Evolutionary conservation across 2,329 filamentous ascomycete genomes (phyloP).

Genomic region (Fusarium nodosum): DNA sequence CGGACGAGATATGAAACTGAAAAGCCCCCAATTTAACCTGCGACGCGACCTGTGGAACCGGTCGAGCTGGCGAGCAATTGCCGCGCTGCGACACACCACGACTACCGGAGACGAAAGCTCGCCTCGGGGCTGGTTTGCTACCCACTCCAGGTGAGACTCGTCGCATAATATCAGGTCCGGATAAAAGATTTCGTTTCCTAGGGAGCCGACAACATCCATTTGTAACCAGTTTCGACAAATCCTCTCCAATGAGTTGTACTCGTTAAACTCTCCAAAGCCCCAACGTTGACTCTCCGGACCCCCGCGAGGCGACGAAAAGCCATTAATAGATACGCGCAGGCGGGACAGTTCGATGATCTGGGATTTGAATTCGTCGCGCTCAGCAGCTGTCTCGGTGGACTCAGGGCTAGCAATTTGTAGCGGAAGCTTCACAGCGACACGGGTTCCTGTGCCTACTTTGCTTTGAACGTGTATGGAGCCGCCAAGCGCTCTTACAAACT

Average conservation of each 20-base stretch:
- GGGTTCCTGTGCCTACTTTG: conserved; percentile 55
- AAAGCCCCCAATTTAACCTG: conserved; percentile 43
- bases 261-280: conserved; percentile 15
- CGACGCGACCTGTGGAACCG: conserved; percentile 38
- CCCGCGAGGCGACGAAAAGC: neutral
- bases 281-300: neutral
- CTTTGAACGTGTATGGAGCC: conserved; percentile 71
- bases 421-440: conserved; percentile 53
- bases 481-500: conserved; percentile 70
- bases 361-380: conserved; percentile 48
- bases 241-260: conserved; percentile 17
- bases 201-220: conserved; percentile 30
- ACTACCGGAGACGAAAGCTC: conserved; percentile 46
- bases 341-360: conserved; percentile 50
- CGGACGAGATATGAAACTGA: conserved; percentile 57
- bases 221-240: conserved; percentile 28
- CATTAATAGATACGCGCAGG: conserved; percentile 46
- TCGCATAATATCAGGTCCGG: conserved; percentile 51
- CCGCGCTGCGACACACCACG: conserved; percentile 53
- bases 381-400: conserved; percentile 4
- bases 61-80: conserved; percentile 48
- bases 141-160: conserved; percentile 11
- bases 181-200: neutral
- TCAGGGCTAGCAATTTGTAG: conserved; percentile 33
- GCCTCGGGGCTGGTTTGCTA: conserved; percentile 3